Base-by-base conservation (phyloP, 495 filamentous ascomycete species). In the Daldinia grandis region DNA sequence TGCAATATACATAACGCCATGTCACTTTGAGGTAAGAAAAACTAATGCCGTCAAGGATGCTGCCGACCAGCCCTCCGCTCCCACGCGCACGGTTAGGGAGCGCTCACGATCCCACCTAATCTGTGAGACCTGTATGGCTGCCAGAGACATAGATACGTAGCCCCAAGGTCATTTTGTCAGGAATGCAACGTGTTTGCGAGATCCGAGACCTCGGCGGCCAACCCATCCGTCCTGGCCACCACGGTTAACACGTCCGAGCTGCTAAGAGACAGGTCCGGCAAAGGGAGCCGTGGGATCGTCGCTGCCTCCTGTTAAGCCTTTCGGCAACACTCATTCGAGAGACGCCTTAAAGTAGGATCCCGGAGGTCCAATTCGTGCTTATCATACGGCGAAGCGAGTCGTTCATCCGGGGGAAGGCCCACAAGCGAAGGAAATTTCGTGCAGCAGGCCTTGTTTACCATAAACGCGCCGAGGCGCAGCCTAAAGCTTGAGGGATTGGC, bases 101-200 rank as follows among this genome's bases (percentile, higher is more conserved):
- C 64, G 9, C 64, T 68, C 64, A 58, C 70, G 70, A 73, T 73
- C 70, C 70, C 58, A 73, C 70, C 65, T 73, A 61, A 69, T 73
- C 70, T 69, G 51, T 63, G 65, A 65, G 65, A 68, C 69, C 60
- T 58, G 49, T 28, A 38, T 64, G 33, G 37, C 30, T 27, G 38
- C 59, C 50, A 73, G 70, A 73, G 70, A 73, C 70, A 73, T 73
- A 73, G 62, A 71, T 71, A 66, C 53, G 30, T 56, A 56, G 28
- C 27, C 17, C 9, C 15, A 35, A 56, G 4, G 69, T 58, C 65
- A 65, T 62, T 61, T 57, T 66, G 70, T 58, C 58, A 65, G 61
- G 61, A 69, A 69, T 73, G 65, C 70, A 73, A 69, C 65, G 57
- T 66, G 65, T 58, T 66, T 66, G 57, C 65, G 37, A 69, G 65